A percentile compares a stretch with the other conserved stretches of the same genome.
Evolutionary conservation across 768 basidiomycete genomes (phyloP).

Genomic region (Tricholoma sp.): DNA sequence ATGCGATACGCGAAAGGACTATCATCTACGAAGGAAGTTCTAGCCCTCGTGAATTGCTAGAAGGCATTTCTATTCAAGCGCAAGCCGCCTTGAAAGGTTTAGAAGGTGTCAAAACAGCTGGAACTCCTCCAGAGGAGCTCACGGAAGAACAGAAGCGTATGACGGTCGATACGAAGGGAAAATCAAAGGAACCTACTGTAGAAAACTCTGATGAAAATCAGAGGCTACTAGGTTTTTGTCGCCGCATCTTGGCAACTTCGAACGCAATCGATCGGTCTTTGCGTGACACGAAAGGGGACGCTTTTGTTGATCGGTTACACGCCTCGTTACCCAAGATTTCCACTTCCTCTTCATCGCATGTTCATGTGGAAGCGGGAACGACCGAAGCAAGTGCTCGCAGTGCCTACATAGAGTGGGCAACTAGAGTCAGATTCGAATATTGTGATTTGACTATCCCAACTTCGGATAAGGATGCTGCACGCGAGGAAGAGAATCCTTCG

Average conservation of each 20-base stretch:
- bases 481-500: conserved; percentile 42
- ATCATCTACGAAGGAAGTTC: conserved; percentile 89
- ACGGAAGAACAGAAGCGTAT: conserved; percentile 90
- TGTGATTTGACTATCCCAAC: conserved; percentile 69
- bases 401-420: conserved; percentile 84
- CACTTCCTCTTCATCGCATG: conserved; percentile 37
- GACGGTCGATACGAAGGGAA: conserved; percentile 62
- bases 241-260: conserved; percentile 78
- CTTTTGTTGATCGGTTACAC: conserved; percentile 77
- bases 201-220: conserved; percentile 66
- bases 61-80: conserved; percentile 89
- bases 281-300: conserved; percentile 83
- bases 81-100: conserved; percentile 88
- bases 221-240: conserved; percentile 77
- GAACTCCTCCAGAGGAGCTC: conserved; percentile 54
- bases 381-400: conserved; percentile 66
- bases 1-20: conserved; percentile 69
- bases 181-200: conserved; percentile 50
- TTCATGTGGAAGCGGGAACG: conserved; percentile 44
- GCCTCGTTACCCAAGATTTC: conserved; percentile 71
- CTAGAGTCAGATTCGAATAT: conserved; percentile 79
- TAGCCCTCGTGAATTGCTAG: conserved; percentile 86
- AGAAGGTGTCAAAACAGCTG: conserved; percentile 53
- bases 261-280: conserved; percentile 84
- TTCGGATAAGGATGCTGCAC: conserved; percentile 15